A percentile compares a stretch with the other conserved stretches of the same genome.
phyloP scores from a whole-genome alignment of 768 basidiomycete genomes.

The Lanmaoa pseudosensibilis region DNA sequence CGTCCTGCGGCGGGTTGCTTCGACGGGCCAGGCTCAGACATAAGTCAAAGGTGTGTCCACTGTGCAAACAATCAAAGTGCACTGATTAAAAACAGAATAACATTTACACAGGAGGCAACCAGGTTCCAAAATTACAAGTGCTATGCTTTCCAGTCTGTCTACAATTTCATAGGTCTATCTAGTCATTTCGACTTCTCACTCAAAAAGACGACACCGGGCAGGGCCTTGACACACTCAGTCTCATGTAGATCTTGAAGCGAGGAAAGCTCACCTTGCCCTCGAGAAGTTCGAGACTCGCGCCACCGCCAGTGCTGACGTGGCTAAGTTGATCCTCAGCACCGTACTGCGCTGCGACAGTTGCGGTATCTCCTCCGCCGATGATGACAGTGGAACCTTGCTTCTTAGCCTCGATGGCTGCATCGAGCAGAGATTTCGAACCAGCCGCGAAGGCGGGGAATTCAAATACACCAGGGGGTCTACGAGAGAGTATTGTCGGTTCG shows the following conservation, averaged over 20 bases:
- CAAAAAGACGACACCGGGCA: slow-evolving; percentile 90
- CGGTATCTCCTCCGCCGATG: slow-evolving; percentile 94
- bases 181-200: slow-evolving; percentile 61
- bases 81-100: slow-evolving; percentile 21
- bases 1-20: not conserved
- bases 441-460: slow-evolving; percentile 90
- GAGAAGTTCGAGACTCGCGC: slow-evolving; percentile 90
- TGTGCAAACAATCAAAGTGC: not conserved
- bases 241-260: slow-evolving; percentile 1
- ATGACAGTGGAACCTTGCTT: slow-evolving; percentile 87
- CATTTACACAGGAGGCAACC: slow-evolving; percentile 10
- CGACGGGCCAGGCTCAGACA: slow-evolving; percentile 20
- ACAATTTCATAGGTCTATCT: slow-evolving; percentile 5
- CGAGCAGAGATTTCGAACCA: slow-evolving; percentile 81
- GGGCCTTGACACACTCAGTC: slow-evolving; percentile 45
- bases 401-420: slow-evolving; percentile 85
- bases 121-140: slow-evolving; percentile 16
- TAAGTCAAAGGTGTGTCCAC: not conserved
- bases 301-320: slow-evolving; percentile 96
- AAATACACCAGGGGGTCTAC: slow-evolving; percentile 94
- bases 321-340: slow-evolving; percentile 84
- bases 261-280: slow-evolving; percentile 83
- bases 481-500: slow-evolving; percentile 1
- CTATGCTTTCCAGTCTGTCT: slow-evolving; percentile 3
- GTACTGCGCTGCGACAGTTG: slow-evolving; percentile 91